Evolutionary conservation across 192 early-diverging fungal genomes (phyloP).

Genomic region (Jimgerdemannia lactiflua): DNA sequence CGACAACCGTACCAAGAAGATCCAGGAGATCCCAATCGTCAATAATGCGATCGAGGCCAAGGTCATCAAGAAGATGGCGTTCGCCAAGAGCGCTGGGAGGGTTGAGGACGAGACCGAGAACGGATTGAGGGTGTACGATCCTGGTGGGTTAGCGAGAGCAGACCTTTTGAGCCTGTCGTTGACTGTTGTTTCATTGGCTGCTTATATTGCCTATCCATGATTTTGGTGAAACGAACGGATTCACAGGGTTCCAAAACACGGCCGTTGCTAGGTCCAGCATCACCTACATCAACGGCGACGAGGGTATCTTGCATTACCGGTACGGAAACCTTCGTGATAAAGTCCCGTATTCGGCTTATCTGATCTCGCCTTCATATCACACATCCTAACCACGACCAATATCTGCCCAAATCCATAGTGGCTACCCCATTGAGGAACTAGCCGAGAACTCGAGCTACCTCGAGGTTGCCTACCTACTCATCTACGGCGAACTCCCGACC

Average conservation of each 20-base stretch:
- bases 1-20: conserved; percentile 66
- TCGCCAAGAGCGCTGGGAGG: conserved; percentile 4
- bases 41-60: conserved; percentile 43
- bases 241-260: conserved; percentile 55
- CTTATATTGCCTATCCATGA: no score
- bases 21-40: conserved; percentile 46
- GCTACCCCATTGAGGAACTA: conserved; percentile 66
- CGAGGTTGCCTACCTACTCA: conserved; percentile 66
- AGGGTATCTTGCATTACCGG: conserved; percentile 57
- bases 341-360: background rate
- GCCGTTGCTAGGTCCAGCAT: conserved; percentile 62
- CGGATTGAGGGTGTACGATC: conserved; percentile 29
- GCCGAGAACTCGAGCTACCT: conserved; percentile 61
- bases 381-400: no score
- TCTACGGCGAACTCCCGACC: conserved; percentile 59
- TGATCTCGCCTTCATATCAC: no score
- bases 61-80: conserved; percentile 33
- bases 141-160: conserved; percentile 9
- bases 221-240: background rate
- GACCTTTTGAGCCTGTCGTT: background rate
- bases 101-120: conserved; percentile 17
- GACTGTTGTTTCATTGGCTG: background rate
- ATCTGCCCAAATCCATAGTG: conserved; percentile 29
- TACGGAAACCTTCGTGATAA: background rate
- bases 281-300: conserved; percentile 66